Evolutionary conservation across 2,329 filamentous ascomycete genomes (phyloP), one percentile per base, ranked within the genome.

Genomic region (Arachnomyces sp.): DNA sequence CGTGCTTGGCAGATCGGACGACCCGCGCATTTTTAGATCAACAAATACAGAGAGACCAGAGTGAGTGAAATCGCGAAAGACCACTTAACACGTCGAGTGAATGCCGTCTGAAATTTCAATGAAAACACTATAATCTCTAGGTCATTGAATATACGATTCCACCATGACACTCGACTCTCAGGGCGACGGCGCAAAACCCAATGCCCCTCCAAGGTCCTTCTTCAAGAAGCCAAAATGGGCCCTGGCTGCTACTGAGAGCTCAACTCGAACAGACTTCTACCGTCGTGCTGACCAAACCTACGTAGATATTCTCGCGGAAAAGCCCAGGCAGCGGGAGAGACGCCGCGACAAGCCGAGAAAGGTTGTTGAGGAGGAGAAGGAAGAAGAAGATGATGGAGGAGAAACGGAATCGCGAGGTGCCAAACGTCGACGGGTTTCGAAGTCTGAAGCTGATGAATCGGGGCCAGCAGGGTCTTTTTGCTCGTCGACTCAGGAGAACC

Each of bases 191-290:
- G 9, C 20, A 25, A 25, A 59, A 43, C 37, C 32, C 6, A 32
- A 32, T 5, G 42, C 38, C 2, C 33, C 39, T 18, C 69, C 67
- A 61, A 65, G 66, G 30, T 68, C 68, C 1, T 65, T 77, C 13
- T 79, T 79, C 60, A 77, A 72, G 37, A 74, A 72, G 47, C 68
- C 73, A 34, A 58, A 65, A 15, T 73, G 70, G 67, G 66, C 70
- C n/a, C n/a, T n/a, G n/a, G 58, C 54, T 17, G 54, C 61, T 16
- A 53, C 53, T 20, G 61, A 66, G 43, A 34, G 13, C n/a, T 30
- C 39, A 54, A 60, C 58, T 18, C 49, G 51, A 7, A 31, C 59
- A 9, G 65, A 69, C 8, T 67, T 74, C 44, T 76, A 74, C 48
- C 67, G 67, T 30, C 66, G 70, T 38, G 65, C 66, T 28, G 61